A percentile compares a stretch with the other conserved stretches of the same genome.
Conservation (phyloP, 441 rosid species). For the Erodium trifolium region DNA sequence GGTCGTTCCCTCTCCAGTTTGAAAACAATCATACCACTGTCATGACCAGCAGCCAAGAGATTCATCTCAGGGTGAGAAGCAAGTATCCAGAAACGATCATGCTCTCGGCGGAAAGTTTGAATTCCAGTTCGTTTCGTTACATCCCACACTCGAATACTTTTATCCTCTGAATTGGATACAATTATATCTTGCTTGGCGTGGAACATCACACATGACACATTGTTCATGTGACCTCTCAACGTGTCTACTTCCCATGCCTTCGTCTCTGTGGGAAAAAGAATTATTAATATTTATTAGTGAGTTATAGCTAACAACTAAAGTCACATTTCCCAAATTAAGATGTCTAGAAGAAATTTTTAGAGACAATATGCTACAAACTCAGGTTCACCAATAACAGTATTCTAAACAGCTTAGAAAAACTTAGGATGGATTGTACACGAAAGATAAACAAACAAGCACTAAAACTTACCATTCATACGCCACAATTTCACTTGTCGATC, state of each 20-base stretch:
- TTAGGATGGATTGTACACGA: not conserved
- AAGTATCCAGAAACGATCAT: conserved; percentile 82
- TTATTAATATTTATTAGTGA: not conserved
- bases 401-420: not conserved
- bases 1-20: conserved; percentile 87
- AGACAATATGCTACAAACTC: not conserved
- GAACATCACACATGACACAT: conserved; percentile 82
- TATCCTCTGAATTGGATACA: conserved; percentile 85
- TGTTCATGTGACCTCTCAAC: conserved; percentile 79
- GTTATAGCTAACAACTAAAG: not conserved
- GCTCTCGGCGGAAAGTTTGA: conserved; percentile 80
- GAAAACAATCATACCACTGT: conserved; percentile 88
- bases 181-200: conserved; percentile 82
- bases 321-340: not conserved
- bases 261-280: conserved; percentile 42
- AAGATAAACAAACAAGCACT: not conserved
- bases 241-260: conserved; percentile 95
- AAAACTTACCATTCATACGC: conserved; percentile 68
- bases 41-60: conserved; percentile 89
- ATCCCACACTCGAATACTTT: conserved; percentile 89
- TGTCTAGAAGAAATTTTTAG: not conserved
- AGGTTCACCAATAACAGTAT: not conserved
- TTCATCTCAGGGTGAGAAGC: conserved; percentile 83
- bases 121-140: conserved; percentile 75
- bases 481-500: conserved; percentile 87